Conservation (phyloP, 2,329 filamentous ascomycete species). For the Neonectria ditissima region DNA sequence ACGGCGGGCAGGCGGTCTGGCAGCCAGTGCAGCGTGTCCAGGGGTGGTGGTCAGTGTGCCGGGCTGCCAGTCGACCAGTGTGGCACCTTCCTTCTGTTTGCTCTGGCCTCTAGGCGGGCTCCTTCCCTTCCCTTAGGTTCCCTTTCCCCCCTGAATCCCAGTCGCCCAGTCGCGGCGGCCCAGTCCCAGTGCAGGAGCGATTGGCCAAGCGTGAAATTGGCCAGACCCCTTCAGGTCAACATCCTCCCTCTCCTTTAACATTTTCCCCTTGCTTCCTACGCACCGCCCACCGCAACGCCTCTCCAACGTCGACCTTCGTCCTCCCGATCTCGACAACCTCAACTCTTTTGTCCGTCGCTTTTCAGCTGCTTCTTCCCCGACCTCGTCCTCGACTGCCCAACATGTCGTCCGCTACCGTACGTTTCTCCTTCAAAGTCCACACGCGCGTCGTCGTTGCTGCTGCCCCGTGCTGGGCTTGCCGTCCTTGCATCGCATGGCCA, state of each 20-base stretch:
- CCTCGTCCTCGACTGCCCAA: constrained; percentile 33
- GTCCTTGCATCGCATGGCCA: constrained; percentile 22
- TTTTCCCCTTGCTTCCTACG: constrained; percentile 48
- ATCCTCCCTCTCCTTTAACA: constrained; percentile 49
- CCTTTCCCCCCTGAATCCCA: constrained; percentile 46
- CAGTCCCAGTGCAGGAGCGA: constrained; percentile 44
- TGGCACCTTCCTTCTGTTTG: constrained; percentile 17
- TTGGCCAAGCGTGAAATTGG: constrained; percentile 50
- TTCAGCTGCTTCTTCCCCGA: constrained; percentile 34
- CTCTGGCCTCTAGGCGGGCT: constrained; percentile 10
- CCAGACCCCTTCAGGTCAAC: constrained; percentile 46
- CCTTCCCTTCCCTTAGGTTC: constrained; percentile 29
- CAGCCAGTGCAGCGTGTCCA: constrained; percentile 38
- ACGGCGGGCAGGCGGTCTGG: constrained; percentile 44
- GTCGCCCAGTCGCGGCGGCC: constrained; percentile 15
- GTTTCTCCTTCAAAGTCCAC: constrained; percentile 33
- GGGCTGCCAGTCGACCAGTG: constrained; percentile 15
- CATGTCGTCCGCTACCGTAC: constrained; percentile 52
- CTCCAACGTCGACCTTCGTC: constrained; percentile 22
- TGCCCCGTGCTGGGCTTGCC: constrained; percentile 32
- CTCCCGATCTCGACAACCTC: constrained; percentile 39
- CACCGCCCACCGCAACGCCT: constrained; percentile 45
- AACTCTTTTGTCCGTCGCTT: constrained; percentile 35
- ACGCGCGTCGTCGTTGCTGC: constrained; percentile 21
- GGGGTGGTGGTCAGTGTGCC: constrained; percentile 26